Evolutionary conservation across 1,284 basidiomycete genomes (phyloP).

Genomic region (Moniliella sp.): DNA sequence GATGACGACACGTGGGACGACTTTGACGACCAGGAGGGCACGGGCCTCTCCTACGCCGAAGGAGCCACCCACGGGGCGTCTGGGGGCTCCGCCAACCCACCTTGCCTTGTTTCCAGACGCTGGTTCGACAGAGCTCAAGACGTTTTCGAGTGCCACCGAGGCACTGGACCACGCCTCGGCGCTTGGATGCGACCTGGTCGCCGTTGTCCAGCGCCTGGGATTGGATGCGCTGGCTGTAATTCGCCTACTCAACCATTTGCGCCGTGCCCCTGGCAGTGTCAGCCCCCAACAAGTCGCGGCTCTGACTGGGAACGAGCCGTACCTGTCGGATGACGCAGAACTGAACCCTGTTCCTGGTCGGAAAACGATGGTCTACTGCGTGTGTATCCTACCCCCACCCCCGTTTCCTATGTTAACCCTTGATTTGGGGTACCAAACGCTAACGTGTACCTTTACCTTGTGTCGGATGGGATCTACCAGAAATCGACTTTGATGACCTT

Average conservation of each 20-base stretch:
- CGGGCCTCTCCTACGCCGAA: background rate
- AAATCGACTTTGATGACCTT: slow-evolving; percentile 19
- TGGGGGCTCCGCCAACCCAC: background rate
- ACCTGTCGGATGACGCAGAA: slow-evolving; percentile 16
- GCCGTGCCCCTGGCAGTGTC: slow-evolving; percentile 6
- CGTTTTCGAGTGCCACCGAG: slow-evolving; percentile 8
- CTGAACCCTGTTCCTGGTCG: slow-evolving; percentile 21
- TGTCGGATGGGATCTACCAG: no score
- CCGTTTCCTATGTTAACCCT: background rate
- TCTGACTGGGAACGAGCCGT: slow-evolving; percentile 6
- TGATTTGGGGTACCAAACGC: no score
- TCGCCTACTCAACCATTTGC: slow-evolving; percentile 24
- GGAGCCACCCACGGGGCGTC: background rate
- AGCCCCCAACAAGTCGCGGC: slow-evolving; percentile 3
- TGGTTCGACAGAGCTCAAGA: slow-evolving; percentile 4
- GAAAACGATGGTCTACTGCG: slow-evolving; percentile 27
- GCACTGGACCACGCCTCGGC: slow-evolving; percentile 14
- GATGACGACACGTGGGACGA: slow-evolving; percentile 1
- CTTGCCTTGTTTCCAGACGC: slow-evolving; percentile 5
- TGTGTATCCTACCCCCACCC: background rate
- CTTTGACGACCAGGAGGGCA: background rate
- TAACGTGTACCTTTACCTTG: background rate
- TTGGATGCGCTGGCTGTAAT: slow-evolving; percentile 26
- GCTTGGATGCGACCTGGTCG: slow-evolving; percentile 16
- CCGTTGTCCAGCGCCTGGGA: slow-evolving; percentile 7